Evolutionary conservation across 1,284 basidiomycete genomes (phyloP).

Genomic region (Wolfiporia cocos): DNA sequence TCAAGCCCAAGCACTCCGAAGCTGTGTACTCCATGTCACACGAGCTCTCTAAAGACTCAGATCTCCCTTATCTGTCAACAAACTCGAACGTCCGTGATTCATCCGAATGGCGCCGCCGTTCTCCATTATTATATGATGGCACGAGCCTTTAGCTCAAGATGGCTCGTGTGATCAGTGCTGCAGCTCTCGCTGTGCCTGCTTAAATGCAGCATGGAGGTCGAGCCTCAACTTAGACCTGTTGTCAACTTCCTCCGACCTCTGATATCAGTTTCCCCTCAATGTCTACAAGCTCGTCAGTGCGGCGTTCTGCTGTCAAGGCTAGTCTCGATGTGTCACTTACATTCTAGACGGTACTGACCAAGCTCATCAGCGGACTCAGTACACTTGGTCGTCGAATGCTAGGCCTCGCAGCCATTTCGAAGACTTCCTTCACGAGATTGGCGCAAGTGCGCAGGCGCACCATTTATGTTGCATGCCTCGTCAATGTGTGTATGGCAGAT

Average conservation of each 20-base stretch:
- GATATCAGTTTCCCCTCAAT: not conserved
- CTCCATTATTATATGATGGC: constrained; percentile 14
- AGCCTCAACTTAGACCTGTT: not conserved
- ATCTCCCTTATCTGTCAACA: constrained; percentile 16
- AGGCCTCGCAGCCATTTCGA: constrained; percentile 17
- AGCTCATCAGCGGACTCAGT: constrained; percentile 10
- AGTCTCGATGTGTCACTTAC: no score
- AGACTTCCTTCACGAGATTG: constrained; percentile 21
- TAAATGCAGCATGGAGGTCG: constrained; percentile 3
- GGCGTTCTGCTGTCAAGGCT: constrained; percentile 15
- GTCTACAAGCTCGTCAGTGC: constrained; percentile 4
- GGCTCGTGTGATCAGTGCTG: constrained; percentile 19
- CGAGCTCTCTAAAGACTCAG: no score
- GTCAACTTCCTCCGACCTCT: not conserved
- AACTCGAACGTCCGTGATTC: not conserved
- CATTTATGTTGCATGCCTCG: constrained; percentile 22
- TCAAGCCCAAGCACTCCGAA: no score
- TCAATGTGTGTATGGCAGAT: constrained; percentile 11
- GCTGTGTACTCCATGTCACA: no score
- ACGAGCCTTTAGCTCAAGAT: constrained; percentile 13
- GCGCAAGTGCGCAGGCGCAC: constrained; percentile 12
- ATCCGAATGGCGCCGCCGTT: not conserved
- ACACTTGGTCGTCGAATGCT: constrained; percentile 15
- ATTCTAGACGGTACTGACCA: no score
- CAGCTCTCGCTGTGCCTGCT: constrained; percentile 2